Evolutionary conservation across 345 rosid genomes (phyloP).

Genomic region (Noccaea bulbosa): DNA sequence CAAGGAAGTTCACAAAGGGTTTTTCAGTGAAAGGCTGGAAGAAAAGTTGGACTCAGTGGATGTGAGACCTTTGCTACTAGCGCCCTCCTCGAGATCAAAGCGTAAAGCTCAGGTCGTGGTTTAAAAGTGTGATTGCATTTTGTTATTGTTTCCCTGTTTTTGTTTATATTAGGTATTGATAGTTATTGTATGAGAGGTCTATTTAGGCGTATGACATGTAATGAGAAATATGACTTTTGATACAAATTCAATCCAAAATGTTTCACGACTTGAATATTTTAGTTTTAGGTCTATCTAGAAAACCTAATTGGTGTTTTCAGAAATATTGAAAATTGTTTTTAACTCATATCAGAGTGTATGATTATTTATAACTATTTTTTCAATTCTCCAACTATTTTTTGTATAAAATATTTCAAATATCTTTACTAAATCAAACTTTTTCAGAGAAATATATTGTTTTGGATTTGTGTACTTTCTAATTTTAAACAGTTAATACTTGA

Average conservation of each 20-base stretch:
- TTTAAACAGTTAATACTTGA: too few relatives aligned
- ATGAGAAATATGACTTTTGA: conserved; percentile 1
- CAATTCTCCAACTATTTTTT: too few relatives aligned
- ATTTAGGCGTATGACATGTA: not conserved
- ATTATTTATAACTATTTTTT: too few relatives aligned
- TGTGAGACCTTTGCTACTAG: conserved; percentile 18
- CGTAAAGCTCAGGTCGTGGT: not conserved
- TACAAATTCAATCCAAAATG: not conserved
- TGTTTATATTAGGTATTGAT: not conserved
- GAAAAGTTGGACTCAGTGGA: conserved; percentile 11
- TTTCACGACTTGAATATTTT: not conserved
- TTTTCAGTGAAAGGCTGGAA: not conserved
- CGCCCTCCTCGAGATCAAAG: not conserved
- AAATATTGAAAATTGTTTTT: too few relatives aligned
- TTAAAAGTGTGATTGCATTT: not conserved
- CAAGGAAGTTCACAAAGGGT: conserved; percentile 6
- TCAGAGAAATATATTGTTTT: too few relatives aligned
- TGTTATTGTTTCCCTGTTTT: not conserved
- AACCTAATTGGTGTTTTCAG: too few relatives aligned
- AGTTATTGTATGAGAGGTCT: not conserved
- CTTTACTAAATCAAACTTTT: too few relatives aligned
- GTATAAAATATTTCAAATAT: too few relatives aligned
- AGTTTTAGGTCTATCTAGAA: too few relatives aligned
- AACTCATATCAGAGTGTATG: too few relatives aligned
- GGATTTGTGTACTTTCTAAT: too few relatives aligned